phyloP scores from a whole-genome alignment of 495 filamentous ascomycete genomes.

The Penicillium verhagenii region DNA sequence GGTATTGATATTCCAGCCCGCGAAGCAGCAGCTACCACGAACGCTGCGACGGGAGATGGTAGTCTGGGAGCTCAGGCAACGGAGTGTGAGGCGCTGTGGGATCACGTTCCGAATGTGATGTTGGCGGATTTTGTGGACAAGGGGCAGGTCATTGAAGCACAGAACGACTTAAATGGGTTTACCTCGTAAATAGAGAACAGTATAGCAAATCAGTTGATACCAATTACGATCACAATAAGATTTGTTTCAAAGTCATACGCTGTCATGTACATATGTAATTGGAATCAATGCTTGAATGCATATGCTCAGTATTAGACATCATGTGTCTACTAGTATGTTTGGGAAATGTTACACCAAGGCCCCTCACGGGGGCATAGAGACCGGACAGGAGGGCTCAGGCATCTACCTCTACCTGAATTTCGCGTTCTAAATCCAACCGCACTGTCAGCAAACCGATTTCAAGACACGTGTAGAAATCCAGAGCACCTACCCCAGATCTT shows the following conservation, averaged over 20 bases:
- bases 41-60: constrained; percentile 49
- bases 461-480: background rate
- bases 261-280: background rate
- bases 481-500: constrained; percentile 62
- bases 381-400: constrained; percentile 23
- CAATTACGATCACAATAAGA: background rate
- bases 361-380: too few species aligned
- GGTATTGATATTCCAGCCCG: constrained; percentile 59
- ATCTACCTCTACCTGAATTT: constrained; percentile 46
- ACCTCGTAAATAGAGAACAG: constrained; percentile 3
- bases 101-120: constrained; percentile 55
- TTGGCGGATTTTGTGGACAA: constrained; percentile 68
- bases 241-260: background rate
- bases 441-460: constrained; percentile 2
- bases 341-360: too few species aligned
- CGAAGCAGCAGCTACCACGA: constrained; percentile 52
- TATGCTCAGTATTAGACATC: background rate
- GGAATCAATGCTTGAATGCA: background rate
- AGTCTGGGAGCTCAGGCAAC: constrained; percentile 59
- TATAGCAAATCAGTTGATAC: background rate
- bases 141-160: constrained; percentile 56
- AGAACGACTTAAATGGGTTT: constrained; percentile 59
- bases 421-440: constrained; percentile 29
- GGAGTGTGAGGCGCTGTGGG: constrained; percentile 54
- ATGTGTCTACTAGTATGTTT: too few species aligned